A percentile compares a stretch with the other conserved stretches of the same genome.
Conservation (phyloP, 2,329 filamentous ascomycete genomes). For the Exserohilum turcica region DNA sequence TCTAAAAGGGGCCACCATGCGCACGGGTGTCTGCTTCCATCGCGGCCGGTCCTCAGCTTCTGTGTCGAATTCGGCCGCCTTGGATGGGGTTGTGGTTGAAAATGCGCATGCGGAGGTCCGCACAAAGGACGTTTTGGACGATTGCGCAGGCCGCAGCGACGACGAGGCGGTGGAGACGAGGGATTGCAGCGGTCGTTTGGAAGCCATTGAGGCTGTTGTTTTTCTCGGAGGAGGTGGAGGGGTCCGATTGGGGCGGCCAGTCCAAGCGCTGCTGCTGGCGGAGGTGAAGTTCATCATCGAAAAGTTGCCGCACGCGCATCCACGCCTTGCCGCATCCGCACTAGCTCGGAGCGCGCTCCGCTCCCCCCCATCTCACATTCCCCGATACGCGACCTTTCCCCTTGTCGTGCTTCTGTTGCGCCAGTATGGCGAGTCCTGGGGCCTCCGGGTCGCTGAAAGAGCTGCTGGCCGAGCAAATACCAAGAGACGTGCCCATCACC, state of each 20-base stretch:
- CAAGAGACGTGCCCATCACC: constrained; percentile 63
- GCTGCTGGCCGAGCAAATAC: constrained; percentile 59
- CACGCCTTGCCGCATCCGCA: constrained; percentile 22
- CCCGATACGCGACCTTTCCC: constrained; percentile 12
- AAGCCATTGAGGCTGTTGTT: constrained; percentile 51
- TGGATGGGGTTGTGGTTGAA: constrained; percentile 32
- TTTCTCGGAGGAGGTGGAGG: constrained; percentile 20
- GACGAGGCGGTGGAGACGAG: constrained; percentile 34
- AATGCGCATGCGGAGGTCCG: constrained; percentile 47
- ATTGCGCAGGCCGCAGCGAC: constrained; percentile 33
- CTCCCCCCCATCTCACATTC: constrained; percentile 21
- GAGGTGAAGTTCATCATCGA: constrained; percentile 34
- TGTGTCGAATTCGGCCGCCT: constrained; percentile 37
- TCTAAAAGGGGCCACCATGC: constrained; percentile 57
- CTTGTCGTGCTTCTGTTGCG: constrained; percentile 11
- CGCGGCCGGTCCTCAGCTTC: constrained; percentile 48
- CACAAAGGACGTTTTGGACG: constrained; percentile 31
- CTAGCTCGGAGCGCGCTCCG: constrained; percentile 23
- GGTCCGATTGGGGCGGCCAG: constrained; percentile 16
- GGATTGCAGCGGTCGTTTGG: constrained; percentile 50
- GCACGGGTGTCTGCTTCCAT: constrained; percentile 57
- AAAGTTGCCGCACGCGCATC: constrained; percentile 34
- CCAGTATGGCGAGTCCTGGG: constrained; percentile 34
- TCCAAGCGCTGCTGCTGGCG: constrained; percentile 10
- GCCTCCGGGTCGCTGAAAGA: constrained; percentile 42